A percentile compares a stretch with the other conserved stretches of the same genome.
Conservation (phyloP, 2,329 filamentous ascomycete species). For the Hypoxylon sp. region DNA sequence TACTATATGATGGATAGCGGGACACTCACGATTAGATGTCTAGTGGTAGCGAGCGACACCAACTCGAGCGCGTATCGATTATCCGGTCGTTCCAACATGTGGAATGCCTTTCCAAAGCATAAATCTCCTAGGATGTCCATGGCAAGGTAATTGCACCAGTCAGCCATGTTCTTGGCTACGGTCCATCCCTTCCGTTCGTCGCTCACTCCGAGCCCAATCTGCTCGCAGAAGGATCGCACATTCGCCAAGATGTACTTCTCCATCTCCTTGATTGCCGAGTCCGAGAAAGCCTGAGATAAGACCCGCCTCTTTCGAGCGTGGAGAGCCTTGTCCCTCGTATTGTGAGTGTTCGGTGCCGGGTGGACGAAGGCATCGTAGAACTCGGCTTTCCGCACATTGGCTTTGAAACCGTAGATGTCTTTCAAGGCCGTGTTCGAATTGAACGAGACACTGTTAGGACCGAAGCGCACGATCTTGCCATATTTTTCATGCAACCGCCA, state of each 20-base stretch:
- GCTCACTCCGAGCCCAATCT: constrained; percentile 62
- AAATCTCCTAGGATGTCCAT: constrained; percentile 75
- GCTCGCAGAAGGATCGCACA: constrained; percentile 75
- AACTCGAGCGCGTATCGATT: constrained; percentile 77
- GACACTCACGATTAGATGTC: constrained; percentile 75
- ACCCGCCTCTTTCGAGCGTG: constrained; percentile 81
- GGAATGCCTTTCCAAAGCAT: constrained; percentile 73
- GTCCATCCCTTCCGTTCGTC: constrained; percentile 70
- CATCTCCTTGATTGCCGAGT: constrained; percentile 76
- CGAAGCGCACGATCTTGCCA: constrained; percentile 80
- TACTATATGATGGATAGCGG: not conserved
- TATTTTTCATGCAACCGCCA: constrained; percentile 80
- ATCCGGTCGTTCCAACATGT: constrained; percentile 71
- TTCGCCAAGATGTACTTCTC: constrained; percentile 77
- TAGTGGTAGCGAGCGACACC: constrained; percentile 76
- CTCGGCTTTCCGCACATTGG: constrained; percentile 76
- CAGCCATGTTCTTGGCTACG: constrained; percentile 71
- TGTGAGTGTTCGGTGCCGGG: constrained; percentile 80
- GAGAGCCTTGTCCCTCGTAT: constrained; percentile 75
- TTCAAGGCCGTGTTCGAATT: constrained; percentile 79
- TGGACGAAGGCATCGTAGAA: constrained; percentile 83
- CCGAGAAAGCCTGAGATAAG: constrained; percentile 79
- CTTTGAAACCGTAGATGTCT: constrained; percentile 75
- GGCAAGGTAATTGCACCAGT: constrained; percentile 73
- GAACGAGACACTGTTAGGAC: constrained; percentile 82